Percentiles rank a stretch among this genome's conserved stretches.
These are phyloP conservation scores for Solanum rostratum DNA, from an alignment of 257 asterid genomes.

Conservation along the genomic window DNA sequence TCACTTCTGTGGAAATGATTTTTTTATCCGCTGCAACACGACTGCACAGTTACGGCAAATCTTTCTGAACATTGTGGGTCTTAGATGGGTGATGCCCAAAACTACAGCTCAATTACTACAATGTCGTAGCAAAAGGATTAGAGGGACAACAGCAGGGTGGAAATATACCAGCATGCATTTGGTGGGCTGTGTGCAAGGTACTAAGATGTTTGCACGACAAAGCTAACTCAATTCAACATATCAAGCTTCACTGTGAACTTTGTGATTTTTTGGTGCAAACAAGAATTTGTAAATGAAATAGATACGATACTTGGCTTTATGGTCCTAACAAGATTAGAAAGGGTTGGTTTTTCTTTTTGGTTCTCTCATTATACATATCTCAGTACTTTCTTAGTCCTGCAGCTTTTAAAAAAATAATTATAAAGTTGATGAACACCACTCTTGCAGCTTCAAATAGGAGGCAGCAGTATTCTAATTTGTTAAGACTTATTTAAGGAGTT, in stretches of 20 bases:
- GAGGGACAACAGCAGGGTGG: neutral
- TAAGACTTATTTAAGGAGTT: neutral
- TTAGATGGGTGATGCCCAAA: neutral
- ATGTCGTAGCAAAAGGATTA: neutral
- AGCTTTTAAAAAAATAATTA: neutral
- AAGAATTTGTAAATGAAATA: neutral
- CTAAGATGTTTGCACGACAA: neutral
- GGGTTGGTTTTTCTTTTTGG: neutral
- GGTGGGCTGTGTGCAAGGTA: neutral
- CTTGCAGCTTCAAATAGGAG: neutral
- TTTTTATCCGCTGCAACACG: neutral
- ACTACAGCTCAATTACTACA: neutral
- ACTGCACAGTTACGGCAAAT: neutral
- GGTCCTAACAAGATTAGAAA: neutral
- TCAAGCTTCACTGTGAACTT: neutral
- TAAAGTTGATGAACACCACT: neutral
- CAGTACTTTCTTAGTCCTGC: neutral
- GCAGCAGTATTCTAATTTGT: neutral
- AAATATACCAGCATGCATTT: neutral
- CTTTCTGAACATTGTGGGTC: neutral
- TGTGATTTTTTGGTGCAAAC: neutral
- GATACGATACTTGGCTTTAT: neutral
- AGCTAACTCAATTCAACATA: neutral
- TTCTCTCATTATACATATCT: neutral
- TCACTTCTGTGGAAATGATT: neutral